Conservation (phyloP, 179 eudicot genomes). For the Beta corolliflora region DNA sequence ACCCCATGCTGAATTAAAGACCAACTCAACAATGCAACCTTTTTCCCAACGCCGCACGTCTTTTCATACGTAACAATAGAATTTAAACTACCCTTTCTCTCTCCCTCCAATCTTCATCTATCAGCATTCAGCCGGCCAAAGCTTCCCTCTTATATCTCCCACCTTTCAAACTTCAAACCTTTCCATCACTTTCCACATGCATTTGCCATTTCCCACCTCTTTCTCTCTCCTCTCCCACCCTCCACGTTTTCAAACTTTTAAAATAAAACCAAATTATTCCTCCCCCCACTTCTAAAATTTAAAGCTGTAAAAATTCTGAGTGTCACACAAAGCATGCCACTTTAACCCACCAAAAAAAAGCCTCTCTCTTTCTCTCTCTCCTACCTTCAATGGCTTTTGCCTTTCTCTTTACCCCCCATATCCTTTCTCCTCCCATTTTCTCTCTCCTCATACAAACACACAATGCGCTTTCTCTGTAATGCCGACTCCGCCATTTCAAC, state of each 20-base stretch:
- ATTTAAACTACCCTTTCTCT: background rate
- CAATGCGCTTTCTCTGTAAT: conserved; percentile 71
- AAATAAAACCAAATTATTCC: background rate
- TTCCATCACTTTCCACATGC: conserved; percentile 3
- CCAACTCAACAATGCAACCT: background rate
- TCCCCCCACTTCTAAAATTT: background rate
- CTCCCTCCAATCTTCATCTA: background rate
- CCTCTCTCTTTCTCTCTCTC: background rate
- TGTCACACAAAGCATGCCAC: conserved; percentile 20
- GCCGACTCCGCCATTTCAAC: conserved; percentile 59
- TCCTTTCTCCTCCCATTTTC: background rate
- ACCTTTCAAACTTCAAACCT: background rate
- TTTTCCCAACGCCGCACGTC: conserved; percentile 7
- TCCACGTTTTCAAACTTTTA: background rate
- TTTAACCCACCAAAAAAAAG: background rate
- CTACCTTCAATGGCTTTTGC: conserved; percentile 24
- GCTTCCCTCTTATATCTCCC: background rate
- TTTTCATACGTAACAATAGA: background rate
- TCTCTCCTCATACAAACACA: background rate
- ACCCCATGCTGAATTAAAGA: background rate
- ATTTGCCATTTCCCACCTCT: background rate
- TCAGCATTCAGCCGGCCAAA: background rate
- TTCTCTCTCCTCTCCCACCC: background rate
- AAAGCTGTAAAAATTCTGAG: conserved; percentile 14
- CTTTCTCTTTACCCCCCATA: background rate